A percentile compares a stretch with the other conserved stretches of the same genome.
phyloP scores from a whole-genome alignment of 2,329 filamentous ascomycete genomes.

The Didymella exigua region DNA sequence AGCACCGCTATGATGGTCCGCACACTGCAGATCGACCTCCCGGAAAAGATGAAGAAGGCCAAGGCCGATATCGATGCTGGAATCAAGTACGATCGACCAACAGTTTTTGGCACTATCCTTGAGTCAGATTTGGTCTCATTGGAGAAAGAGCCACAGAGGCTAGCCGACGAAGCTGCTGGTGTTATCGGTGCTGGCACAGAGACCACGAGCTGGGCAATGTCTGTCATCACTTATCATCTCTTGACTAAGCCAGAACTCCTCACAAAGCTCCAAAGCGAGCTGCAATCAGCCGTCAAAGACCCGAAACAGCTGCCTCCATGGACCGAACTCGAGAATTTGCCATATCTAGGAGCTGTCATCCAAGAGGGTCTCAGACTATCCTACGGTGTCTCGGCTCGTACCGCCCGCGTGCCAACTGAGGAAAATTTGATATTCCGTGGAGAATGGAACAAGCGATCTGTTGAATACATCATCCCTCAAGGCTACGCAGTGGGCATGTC shows the following conservation, averaged over 20 bases:
- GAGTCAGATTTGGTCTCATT: conserved; percentile 20
- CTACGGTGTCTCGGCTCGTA: conserved; percentile 35
- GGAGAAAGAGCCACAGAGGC: conserved; percentile 33
- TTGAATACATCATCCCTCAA: conserved; percentile 29
- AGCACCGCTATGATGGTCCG: conserved; percentile 28
- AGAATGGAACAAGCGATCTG: conserved; percentile 31
- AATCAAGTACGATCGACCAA: conserved; percentile 32
- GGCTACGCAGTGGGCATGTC: conserved; percentile 38
- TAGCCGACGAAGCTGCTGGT: conserved; percentile 40
- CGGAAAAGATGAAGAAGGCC: conserved; percentile 26
- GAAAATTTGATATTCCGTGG: conserved; percentile 32
- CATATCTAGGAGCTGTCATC: conserved; percentile 42
- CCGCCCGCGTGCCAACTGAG: conserved; percentile 31
- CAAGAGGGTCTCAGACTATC: conserved; percentile 40
- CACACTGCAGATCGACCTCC: conserved; percentile 37
- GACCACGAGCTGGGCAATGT: conserved; percentile 39
- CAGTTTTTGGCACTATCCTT: conserved; percentile 30
- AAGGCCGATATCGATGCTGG: conserved; percentile 31
- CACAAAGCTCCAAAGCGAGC: conserved; percentile 30
- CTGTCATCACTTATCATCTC: conserved; percentile 38
- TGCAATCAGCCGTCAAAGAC: conserved; percentile 26
- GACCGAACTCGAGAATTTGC: conserved; percentile 33
- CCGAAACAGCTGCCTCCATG: conserved; percentile 23
- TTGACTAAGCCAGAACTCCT: conserved; percentile 32
- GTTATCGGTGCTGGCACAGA: conserved; percentile 45